Evolutionary conservation across 2,329 filamentous ascomycete species (phyloP).

Genomic region (Diaporthe citri): DNA sequence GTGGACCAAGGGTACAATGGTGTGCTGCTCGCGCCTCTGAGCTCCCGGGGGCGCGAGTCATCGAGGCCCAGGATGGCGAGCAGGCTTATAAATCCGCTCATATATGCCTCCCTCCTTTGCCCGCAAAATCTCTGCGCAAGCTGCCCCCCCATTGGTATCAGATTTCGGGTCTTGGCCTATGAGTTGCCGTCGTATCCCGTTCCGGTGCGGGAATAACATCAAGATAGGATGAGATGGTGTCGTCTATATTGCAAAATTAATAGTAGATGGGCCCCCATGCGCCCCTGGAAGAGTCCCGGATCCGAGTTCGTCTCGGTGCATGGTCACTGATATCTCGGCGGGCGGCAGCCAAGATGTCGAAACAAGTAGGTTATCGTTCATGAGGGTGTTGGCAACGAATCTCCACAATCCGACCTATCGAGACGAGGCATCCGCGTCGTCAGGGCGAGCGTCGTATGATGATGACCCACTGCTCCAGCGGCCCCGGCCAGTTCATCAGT

Average conservation of each 20-base stretch:
- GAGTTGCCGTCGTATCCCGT: slow-evolving; percentile 17
- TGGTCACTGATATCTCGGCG: neutral
- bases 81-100: neutral
- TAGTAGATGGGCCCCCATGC: neutral
- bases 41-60: neutral
- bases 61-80: neutral
- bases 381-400: slow-evolving; percentile 11
- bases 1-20: neutral
- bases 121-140: neutral
- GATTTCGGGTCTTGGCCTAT: neutral
- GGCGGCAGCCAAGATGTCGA: neutral
- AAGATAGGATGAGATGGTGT: slow-evolving; percentile 17
- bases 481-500: neutral
- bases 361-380: slow-evolving; percentile 15
- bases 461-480: neutral
- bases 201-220: neutral
- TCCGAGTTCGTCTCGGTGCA: slow-evolving; percentile 6
- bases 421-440: neutral
- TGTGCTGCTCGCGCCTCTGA: neutral
- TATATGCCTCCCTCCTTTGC: neutral
- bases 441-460: slow-evolving; percentile 13
- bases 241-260: slow-evolving; percentile 17
- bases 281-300: neutral
- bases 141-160: neutral
- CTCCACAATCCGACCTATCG: neutral